Base-by-base conservation (phyloP, 2,329 filamentous ascomycete genomes). In the Aspergillus sp. region DNA sequence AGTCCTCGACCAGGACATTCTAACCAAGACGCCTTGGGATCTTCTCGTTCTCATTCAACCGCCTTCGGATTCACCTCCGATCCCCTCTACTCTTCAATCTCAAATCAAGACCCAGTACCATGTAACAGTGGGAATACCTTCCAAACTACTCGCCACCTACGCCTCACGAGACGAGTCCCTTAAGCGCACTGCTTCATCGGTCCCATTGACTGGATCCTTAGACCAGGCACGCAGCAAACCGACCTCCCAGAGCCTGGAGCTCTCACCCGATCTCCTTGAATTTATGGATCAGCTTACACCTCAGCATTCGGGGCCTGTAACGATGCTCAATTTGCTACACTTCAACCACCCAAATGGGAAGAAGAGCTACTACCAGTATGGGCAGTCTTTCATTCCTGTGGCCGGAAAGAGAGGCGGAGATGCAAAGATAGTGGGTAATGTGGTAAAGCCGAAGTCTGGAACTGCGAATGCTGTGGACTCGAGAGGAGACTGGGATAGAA, bases 311-410 rank as follows among this genome's bases (percentile, higher is more conserved):
- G 81, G 68, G 2, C 74, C 86, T 0, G 82, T 88, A 1, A 85
- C 83, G 1, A 89, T 89, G 87, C 78, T 89, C 41, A 89, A 89
- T 62, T 75, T 89, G 3, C 79, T 89, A 4, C 78, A 85, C 41
- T 89, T 89, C 30, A 65, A 70, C 17, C 74, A 78, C 79, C 47
- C 76, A 72, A 80, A 78, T 10, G 80, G 78, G 62, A 85, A 87
- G 67, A 72, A 75, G 23, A 76, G 79, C 51, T 89, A 89, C 66
- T 75, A 83, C 17, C 74, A 81, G 50, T 89, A 89, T 69, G 87
- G 86, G 3, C 75, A 75, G 67, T 72, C 71, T 1, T 76, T 76
- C 41, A 67, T 70, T 36, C 68, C 74, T 13, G 81, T 86, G 43
- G 86, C 86, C 0, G 72, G 74, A 0, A 75, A 76, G 62, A 78